Percentiles rank a stretch among this genome's conserved stretches.
Evolutionary conservation across 805 yeast species (phyloP).

Genomic region (Saccharomyces eubayanus): DNA sequence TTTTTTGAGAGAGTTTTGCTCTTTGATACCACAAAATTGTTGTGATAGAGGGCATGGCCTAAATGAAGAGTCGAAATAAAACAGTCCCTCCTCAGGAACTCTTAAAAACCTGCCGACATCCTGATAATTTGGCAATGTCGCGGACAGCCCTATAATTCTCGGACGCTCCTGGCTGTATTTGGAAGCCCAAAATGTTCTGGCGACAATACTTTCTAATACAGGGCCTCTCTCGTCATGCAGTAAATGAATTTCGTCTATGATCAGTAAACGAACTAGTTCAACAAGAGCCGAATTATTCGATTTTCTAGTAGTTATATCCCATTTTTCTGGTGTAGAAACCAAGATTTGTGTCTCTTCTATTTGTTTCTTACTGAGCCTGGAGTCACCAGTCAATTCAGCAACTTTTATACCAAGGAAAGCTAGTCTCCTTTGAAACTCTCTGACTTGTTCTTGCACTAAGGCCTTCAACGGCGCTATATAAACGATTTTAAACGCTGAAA

Average conservation of each 20-base stretch:
- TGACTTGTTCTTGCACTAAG: conserved; percentile 86
- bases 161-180: conserved; percentile 39
- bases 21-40: conserved; percentile 81
- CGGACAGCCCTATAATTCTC: conserved; percentile 80
- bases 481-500: conserved; percentile 62
- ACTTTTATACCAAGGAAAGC: conserved; percentile 59
- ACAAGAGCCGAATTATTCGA: conserved; percentile 57
- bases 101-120: conserved; percentile 80
- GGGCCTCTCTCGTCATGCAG: conserved; percentile 95
- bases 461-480: conserved; percentile 93
- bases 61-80: conserved; percentile 72
- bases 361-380: conserved; percentile 65
- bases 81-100: conserved; percentile 57
- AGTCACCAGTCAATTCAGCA: conserved; percentile 86
- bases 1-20: conserved; percentile 68
- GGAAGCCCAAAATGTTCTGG: conserved; percentile 49
- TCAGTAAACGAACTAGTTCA: conserved; percentile 56
- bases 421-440: conserved; percentile 71
- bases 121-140: conserved; percentile 80
- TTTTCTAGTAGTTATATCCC: conserved; percentile 94
- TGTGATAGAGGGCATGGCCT: conserved; percentile 92
- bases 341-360: conserved; percentile 70
- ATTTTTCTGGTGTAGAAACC: conserved; percentile 93
- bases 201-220: conserved; percentile 78
- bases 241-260: conserved; percentile 88